These are phyloP conservation scores for Candida insectalens DNA, from an alignment of 805 yeast genomes.

Conservation along the genomic window DNA sequence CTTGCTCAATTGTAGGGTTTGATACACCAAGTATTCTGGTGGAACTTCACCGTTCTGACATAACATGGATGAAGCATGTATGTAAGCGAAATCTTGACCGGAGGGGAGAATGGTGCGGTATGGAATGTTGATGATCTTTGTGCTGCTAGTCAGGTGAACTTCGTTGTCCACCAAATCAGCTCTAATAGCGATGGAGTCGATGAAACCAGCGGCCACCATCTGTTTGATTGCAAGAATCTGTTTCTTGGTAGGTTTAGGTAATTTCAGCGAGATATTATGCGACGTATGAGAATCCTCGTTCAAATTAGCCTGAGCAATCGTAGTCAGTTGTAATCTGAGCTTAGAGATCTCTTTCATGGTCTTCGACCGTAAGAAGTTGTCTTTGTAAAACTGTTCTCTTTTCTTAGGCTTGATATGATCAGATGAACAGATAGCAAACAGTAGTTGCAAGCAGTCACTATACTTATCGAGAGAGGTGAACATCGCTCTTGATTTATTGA, in stretches of 20 bases:
- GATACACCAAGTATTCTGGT: slow-evolving; percentile 71
- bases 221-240: slow-evolving; percentile 81
- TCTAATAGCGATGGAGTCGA: slow-evolving; percentile 83
- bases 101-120: slow-evolving; percentile 50
- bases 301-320: slow-evolving; percentile 61
- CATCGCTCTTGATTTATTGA: slow-evolving; percentile 44
- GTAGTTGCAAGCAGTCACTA: slow-evolving; percentile 65
- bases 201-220: slow-evolving; percentile 85
- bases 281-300: slow-evolving; percentile 50
- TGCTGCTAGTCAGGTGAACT: slow-evolving; percentile 45
- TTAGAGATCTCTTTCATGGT: slow-evolving; percentile 78
- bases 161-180: slow-evolving; percentile 68
- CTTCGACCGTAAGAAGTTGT: slow-evolving; percentile 67
- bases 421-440: slow-evolving; percentile 80
- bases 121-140: slow-evolving; percentile 51
- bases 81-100: slow-evolving; percentile 51
- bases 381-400: slow-evolving; percentile 35
- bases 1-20: slow-evolving; percentile 48
- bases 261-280: slow-evolving; percentile 31
- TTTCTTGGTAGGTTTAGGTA: slow-evolving; percentile 55
- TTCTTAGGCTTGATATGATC: slow-evolving; percentile 60
- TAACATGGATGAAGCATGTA: slow-evolving; percentile 72
- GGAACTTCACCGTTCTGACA: slow-evolving; percentile 56
- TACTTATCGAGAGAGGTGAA: slow-evolving; percentile 61
- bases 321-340: slow-evolving; percentile 68